These are phyloP conservation scores for Coprinopsis marcescibilis DNA, from an alignment of 768 basidiomycete species.

Conservation along the genomic window DNA sequence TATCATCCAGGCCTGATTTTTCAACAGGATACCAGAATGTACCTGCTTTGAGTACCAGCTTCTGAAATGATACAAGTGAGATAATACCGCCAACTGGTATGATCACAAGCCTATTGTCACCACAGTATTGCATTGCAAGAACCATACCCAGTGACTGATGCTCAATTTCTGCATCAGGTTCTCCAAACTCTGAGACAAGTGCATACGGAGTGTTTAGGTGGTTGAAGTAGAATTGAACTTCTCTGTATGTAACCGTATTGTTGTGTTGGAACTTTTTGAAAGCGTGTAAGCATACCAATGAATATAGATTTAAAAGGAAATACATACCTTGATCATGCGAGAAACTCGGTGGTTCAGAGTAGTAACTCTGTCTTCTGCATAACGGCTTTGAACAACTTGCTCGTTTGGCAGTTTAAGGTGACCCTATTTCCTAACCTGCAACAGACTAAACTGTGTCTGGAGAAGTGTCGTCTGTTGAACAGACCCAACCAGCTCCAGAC, in stretches of 20 bases:
- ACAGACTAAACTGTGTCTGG: too few relatives aligned
- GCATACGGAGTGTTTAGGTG: neutral
- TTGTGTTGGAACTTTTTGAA: too few relatives aligned
- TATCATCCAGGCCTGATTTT: slow-evolving; percentile 5
- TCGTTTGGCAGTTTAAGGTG: too few relatives aligned
- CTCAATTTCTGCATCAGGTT: neutral
- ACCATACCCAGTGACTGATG: neutral
- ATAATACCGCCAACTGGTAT: neutral
- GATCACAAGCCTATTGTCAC: neutral
- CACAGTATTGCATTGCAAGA: neutral
- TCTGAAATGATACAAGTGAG: neutral
- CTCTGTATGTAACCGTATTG: neutral
- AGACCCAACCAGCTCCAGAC: too few relatives aligned
- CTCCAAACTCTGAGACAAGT: neutral
- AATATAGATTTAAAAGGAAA: neutral
- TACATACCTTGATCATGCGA: neutral
- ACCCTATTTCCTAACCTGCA: too few relatives aligned
- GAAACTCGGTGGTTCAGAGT: too few relatives aligned
- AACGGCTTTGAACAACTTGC: too few relatives aligned
- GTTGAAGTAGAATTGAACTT: slow-evolving; percentile 3
- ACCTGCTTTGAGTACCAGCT: neutral
- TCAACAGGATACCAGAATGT: neutral
- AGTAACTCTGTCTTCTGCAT: too few relatives aligned
- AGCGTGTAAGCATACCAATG: neutral
- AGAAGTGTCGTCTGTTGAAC: too few relatives aligned